Base-by-base conservation (phyloP, 179 eudicot species). In the Patellifolia procumbens region DNA sequence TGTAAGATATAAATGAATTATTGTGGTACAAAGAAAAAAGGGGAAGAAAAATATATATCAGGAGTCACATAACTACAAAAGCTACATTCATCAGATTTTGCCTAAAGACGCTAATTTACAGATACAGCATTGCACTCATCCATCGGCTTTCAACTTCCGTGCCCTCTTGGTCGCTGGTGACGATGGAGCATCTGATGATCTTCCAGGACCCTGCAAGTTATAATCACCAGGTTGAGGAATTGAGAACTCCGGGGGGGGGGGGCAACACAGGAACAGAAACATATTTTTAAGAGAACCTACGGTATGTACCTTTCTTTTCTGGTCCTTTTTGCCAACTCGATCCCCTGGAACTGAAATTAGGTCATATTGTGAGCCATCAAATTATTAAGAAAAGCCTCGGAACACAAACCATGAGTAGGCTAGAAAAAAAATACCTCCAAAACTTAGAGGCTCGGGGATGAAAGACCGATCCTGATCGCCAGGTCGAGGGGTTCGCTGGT, bases 131-230 rank as follows among this genome's bases (percentile, higher is more conserved):
- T 29, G 72, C 28, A 32, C 62, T 84, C 78, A 92, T 78, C 85
- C 82, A 70, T 94, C 97, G n/a, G 92, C 80, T 80, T 91, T 91
- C 60, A 87, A 78, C 79, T 92, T 94, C 42, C 98, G 87, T 70
- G 97, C 94, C 84, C 98, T 88, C 85, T 94, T 86, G 24, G 78
- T 92, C 55, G 97, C 93, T 43, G 97, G 96, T 32, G 96, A 88
- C 48, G 94, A 83, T 79, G 97, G 94, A 75, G 91, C 87, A 31
- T 89, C 97, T 7, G 89, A 76, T 76, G 79, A 68, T 77, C 96
- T 85, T 84, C 94, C 97, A 65, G 97, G 94, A 19, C 86, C 92
- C 94, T 89, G 48, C 26, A 83, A 43, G 67, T 74, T 80, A 78
- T 28, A 28, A 84, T 59, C 65, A 34, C 51, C 43, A 35, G 3